Percentiles rank a stretch among this genome's conserved stretches.
Evolutionary conservation across 2,329 filamentous ascomycete species (phyloP).

Genomic region (Teratosphaeria nubilosa): DNA sequence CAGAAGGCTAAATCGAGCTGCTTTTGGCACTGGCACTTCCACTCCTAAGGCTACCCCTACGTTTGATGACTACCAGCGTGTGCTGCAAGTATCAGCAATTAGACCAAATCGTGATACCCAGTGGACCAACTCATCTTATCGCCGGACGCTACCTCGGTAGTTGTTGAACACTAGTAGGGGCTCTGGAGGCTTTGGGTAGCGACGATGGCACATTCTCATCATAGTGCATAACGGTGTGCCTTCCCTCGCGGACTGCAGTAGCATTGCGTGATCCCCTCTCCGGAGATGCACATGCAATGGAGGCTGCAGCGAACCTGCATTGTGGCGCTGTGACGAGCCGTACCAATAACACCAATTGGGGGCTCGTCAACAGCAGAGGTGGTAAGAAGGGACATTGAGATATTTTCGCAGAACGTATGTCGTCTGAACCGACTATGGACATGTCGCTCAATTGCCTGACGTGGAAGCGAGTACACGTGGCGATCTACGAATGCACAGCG

Average conservation of each 20-base stretch:
- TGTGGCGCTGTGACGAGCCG: background rate
- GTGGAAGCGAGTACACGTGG: background rate
- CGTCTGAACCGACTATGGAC: background rate
- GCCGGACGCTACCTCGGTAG: background rate
- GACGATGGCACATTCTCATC: background rate
- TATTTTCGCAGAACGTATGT: background rate
- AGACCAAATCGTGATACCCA: too few relatives aligned
- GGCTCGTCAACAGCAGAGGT: background rate
- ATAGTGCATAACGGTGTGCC: background rate
- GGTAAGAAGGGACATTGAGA: background rate
- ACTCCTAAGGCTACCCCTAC: background rate
- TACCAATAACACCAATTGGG: background rate
- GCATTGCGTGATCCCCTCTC: background rate
- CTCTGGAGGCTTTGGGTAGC: background rate
- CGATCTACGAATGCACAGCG: background rate
- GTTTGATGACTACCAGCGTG: too few relatives aligned
- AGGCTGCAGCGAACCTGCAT: background rate
- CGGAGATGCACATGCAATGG: too few relatives aligned
- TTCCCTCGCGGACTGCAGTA: background rate
- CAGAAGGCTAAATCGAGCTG: background rate
- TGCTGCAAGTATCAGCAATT: too few relatives aligned
- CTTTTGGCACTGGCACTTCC: background rate
- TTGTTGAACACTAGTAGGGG: background rate
- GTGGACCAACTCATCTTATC: too few relatives aligned
- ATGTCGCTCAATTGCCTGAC: background rate